Conservation (phyloP, 495 filamentous ascomycete genomes). For the Aspergillus biplanus region DNA sequence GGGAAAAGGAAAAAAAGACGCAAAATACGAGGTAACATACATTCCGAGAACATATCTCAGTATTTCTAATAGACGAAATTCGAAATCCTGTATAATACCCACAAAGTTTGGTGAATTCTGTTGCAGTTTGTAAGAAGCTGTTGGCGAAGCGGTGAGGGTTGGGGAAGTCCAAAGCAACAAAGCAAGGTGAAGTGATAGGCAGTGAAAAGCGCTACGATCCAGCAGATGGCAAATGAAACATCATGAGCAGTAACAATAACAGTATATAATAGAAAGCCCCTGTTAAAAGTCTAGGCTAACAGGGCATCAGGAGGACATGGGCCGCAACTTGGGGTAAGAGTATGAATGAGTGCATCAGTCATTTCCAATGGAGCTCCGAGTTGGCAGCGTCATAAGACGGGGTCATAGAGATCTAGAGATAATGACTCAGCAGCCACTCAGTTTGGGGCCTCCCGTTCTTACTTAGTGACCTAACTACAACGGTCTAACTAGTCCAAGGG, state of each 20-base stretch:
- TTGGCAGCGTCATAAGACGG: slow-evolving; percentile 43
- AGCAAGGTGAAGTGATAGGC: not conserved
- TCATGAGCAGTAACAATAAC: not conserved
- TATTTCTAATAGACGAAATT: not conserved
- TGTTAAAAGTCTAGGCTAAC: not conserved
- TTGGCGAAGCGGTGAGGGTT: slow-evolving; percentile 21
- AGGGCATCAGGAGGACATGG: not conserved
- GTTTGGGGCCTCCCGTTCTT: not conserved
- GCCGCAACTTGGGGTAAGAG: too few species aligned
- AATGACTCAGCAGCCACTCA: slow-evolving; percentile 43
- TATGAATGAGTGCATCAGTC: not conserved
- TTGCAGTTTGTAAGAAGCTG: not conserved
- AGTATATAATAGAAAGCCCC: not conserved
- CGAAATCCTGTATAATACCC: not conserved
- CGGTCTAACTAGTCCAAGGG: not conserved
- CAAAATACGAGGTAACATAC: slow-evolving; percentile 57
- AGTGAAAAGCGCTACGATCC: not conserved
- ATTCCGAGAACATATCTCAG: slow-evolving; percentile 89
- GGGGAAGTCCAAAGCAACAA: not conserved
- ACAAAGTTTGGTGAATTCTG: not conserved
- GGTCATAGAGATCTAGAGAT: slow-evolving; percentile 37
- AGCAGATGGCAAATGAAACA: not conserved
- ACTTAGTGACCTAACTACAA: not conserved
- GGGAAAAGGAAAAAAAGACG: not conserved
- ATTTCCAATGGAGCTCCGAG: slow-evolving; percentile 20